A percentile compares a stretch with the other conserved stretches of the same genome.
Evolutionary conservation across 148 eudicot genomes (phyloP).

Genomic region (Dianthus caryophyllus): DNA sequence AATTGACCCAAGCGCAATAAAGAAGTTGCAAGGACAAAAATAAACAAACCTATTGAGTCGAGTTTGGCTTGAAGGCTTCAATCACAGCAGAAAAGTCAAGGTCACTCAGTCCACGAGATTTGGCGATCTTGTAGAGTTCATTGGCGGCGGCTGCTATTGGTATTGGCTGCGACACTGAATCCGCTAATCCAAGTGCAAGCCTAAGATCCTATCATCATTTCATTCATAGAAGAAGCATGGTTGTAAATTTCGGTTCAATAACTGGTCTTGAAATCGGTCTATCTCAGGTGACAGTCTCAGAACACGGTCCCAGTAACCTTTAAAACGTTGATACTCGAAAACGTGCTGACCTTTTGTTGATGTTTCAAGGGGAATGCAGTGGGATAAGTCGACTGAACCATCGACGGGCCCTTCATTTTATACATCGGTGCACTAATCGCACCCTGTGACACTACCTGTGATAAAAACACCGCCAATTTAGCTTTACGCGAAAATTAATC

Average conservation of each 20-base stretch:
- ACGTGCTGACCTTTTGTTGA: slow-evolving; percentile 90
- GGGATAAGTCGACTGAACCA: slow-evolving; percentile 77
- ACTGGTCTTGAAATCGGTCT: not conserved
- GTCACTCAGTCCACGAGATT: slow-evolving; percentile 73
- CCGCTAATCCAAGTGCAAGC: slow-evolving; percentile 90
- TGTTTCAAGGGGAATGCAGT: slow-evolving; percentile 94
- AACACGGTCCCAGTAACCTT: no score
- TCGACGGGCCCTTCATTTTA: slow-evolving; percentile 84
- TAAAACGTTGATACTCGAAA: no score
- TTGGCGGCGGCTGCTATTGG: slow-evolving; percentile 94
- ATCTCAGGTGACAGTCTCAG: not conserved
- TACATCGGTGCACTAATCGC: slow-evolving; percentile 96
- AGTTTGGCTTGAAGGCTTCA: slow-evolving; percentile 73
- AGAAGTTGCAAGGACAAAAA: not conserved
- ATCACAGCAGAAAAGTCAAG: slow-evolving; percentile 89
- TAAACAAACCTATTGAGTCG: slow-evolving; percentile 20
- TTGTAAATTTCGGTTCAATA: not conserved
- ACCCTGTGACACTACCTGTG: slow-evolving; percentile 87
- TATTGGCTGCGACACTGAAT: slow-evolving; percentile 80
- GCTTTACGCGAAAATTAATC: not conserved
- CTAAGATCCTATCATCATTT: slow-evolving; percentile 60
- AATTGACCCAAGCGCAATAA: not conserved
- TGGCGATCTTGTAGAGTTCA: slow-evolving; percentile 84
- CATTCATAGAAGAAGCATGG: not conserved
- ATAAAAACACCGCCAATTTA: not conserved